A percentile compares a stretch with the other conserved stretches of the same genome.
Evolutionary conservation across 1,139 yeast genomes (phyloP).

Genomic region (Petasospora rhodanensis): DNA sequence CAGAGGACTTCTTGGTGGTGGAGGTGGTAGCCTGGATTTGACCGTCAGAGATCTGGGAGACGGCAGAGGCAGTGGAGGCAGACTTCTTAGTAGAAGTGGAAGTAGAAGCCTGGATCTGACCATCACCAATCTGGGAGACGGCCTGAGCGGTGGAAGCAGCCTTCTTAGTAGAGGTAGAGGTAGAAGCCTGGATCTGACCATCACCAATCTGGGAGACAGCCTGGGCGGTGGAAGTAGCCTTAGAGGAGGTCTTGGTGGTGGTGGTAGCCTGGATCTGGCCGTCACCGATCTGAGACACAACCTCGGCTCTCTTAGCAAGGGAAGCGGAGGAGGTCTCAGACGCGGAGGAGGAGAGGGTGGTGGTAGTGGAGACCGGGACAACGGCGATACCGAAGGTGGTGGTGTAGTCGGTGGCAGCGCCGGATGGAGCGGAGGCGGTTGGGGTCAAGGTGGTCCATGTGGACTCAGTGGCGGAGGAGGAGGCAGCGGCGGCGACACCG

Average conservation of each 20-base stretch:
- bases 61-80: conserved; percentile 37
- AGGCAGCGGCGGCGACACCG: conserved; percentile 50
- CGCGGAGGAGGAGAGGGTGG: conserved; percentile 8
- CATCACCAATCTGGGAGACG: conserved; percentile 49
- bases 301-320: conserved; percentile 15
- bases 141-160: conserved; percentile 23
- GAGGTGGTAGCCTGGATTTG: conserved; percentile 39
- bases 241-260: conserved; percentile 36
- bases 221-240: conserved; percentile 34
- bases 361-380: conserved; percentile 40
- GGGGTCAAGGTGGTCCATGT: conserved; percentile 74
- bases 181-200: conserved; percentile 14
- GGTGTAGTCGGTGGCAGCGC: conserved; percentile 57
- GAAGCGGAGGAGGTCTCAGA: conserved; percentile 12
- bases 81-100: conserved; percentile 25
- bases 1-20: conserved; percentile 22
- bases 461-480: conserved; percentile 52
- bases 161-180: conserved; percentile 6
- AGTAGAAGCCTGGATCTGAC: conserved; percentile 16
- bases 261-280: conserved; percentile 21
- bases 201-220: conserved; percentile 51
- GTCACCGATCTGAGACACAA: conserved; percentile 12
- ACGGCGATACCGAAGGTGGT: conserved; percentile 66
- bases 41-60: conserved; percentile 56
- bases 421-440: conserved; percentile 41